Conservation (phyloP, 148 eudicot species). For the Rhododendron ferrugineum region DNA sequence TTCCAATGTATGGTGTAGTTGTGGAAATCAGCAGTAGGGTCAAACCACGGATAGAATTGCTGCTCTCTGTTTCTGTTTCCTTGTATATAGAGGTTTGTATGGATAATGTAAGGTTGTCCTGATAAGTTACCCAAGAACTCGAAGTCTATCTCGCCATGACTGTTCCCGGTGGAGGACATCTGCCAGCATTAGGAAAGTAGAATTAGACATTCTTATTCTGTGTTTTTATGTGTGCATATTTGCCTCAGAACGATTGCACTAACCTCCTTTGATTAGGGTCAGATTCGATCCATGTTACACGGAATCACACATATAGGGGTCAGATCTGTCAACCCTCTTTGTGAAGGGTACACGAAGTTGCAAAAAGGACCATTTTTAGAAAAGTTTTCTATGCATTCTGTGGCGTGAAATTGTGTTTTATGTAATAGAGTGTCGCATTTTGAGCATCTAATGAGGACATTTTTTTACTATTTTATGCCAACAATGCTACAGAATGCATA, state of each 20-base stretch:
- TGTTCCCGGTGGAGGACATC: conserved; percentile 47
- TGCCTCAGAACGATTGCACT: not conserved
- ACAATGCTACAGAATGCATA: not conserved
- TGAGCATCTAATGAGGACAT: not conserved
- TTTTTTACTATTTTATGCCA: not conserved
- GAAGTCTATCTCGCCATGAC: conserved; percentile 77
- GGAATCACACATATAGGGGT: not conserved
- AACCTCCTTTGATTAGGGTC: not conserved
- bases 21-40: conserved; percentile 22
- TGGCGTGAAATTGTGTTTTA: not conserved
- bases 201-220: not conserved
- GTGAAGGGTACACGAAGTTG: not conserved
- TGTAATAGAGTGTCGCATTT: not conserved
- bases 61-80: conserved; percentile 61
- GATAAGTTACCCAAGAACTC: conserved; percentile 75
- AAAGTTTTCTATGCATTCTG: not conserved
- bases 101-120: conserved; percentile 62
- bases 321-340: not conserved
- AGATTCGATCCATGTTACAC: not conserved
- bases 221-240: not conserved
- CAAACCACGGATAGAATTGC: conserved; percentile 70
- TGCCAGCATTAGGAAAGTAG: conserved; percentile 14
- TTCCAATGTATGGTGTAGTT: conserved; percentile 22
- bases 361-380: not conserved
- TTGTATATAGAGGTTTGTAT: conserved; percentile 61